Evolutionary conservation across 176 grass and related monocot genomes (phyloP).

Genomic region (Eleusine coracana): DNA sequence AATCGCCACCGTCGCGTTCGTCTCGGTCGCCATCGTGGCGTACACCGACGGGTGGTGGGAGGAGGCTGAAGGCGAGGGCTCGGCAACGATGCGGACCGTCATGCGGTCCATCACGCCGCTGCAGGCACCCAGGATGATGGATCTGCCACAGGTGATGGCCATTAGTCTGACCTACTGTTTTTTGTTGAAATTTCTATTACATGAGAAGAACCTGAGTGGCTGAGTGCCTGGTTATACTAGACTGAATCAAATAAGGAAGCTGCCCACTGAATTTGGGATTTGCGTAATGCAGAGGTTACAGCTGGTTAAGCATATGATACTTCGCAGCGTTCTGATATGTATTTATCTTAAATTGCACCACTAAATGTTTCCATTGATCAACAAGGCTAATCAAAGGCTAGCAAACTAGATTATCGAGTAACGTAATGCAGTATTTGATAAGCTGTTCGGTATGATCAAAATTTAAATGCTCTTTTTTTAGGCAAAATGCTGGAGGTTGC

Average conservation of each 20-base stretch:
- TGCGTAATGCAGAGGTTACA: background rate
- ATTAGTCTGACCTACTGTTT: background rate
- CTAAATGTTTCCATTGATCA: background rate
- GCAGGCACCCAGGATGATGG: slow-evolving; percentile 78
- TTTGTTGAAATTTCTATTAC: background rate
- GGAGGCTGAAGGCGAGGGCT: slow-evolving; percentile 34
- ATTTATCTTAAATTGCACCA: background rate
- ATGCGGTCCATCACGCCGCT: slow-evolving; percentile 77
- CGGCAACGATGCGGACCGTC: slow-evolving; percentile 48
- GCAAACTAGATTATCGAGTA: background rate
- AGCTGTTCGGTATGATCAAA: too few species aligned
- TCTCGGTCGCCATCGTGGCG: slow-evolving; percentile 35
- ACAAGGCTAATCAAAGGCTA: background rate
- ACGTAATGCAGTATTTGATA: too few species aligned
- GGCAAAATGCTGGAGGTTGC: too few species aligned
- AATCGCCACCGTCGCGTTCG: slow-evolving; percentile 35
- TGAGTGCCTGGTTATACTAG: background rate
- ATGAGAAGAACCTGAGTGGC: background rate
- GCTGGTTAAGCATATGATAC: background rate
- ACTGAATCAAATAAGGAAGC: slow-evolving; percentile 7
- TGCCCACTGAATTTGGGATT: background rate
- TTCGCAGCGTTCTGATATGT: background rate
- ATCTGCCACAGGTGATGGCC: slow-evolving; percentile 82
- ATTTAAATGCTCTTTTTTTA: too few species aligned
- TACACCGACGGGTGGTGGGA: slow-evolving; percentile 42